A percentile compares a stretch with the other conserved stretches of the same genome.
phyloP scores from a whole-genome alignment of 2,329 filamentous ascomycete genomes.

The Curvularia spicifera region DNA sequence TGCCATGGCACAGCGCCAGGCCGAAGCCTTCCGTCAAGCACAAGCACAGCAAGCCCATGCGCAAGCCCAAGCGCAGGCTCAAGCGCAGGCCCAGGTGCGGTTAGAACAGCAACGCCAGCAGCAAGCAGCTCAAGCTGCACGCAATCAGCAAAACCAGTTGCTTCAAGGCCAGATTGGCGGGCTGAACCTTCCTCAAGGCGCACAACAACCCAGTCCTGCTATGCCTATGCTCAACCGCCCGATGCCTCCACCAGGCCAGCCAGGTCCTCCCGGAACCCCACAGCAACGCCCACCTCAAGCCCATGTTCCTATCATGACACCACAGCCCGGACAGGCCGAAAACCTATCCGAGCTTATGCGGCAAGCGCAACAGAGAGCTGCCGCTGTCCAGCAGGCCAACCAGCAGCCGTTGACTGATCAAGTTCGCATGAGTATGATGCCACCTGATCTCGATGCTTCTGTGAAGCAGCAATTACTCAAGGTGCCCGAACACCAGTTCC shows the following conservation, averaged over 20 bases:
- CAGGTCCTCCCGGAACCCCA: constrained; percentile 42
- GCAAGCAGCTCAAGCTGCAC: constrained; percentile 41
- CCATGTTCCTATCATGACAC: constrained; percentile 46
- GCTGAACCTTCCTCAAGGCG: constrained; percentile 51
- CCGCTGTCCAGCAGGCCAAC: constrained; percentile 32
- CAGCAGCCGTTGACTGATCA: constrained; percentile 41
- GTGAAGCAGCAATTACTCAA: constrained; percentile 45
- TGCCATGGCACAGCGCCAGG: constrained; percentile 40
- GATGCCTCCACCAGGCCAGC: constrained; percentile 55
- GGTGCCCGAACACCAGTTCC: constrained; percentile 46
- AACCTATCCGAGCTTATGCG: constrained; percentile 42
- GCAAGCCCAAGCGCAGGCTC: constrained; percentile 38
- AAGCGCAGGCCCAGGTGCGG: constrained; percentile 50
- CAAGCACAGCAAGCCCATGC: constrained; percentile 21
- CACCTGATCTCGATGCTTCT: constrained; percentile 35
- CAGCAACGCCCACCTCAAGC: constrained; percentile 46
- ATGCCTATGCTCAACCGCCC: constrained; percentile 54
- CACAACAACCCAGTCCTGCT: constrained; percentile 56
- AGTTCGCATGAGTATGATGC: constrained; percentile 43
- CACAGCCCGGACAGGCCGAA: constrained; percentile 40
- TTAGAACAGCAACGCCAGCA: constrained; percentile 44
- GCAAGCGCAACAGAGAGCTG: constrained; percentile 46
- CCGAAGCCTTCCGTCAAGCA: constrained; percentile 22
- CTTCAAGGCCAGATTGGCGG: constrained; percentile 50
- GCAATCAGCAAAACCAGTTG: constrained; percentile 39